Base-by-base conservation (phyloP, 352 stramenopile genomes). In the Pythium plurisporium region DNA sequence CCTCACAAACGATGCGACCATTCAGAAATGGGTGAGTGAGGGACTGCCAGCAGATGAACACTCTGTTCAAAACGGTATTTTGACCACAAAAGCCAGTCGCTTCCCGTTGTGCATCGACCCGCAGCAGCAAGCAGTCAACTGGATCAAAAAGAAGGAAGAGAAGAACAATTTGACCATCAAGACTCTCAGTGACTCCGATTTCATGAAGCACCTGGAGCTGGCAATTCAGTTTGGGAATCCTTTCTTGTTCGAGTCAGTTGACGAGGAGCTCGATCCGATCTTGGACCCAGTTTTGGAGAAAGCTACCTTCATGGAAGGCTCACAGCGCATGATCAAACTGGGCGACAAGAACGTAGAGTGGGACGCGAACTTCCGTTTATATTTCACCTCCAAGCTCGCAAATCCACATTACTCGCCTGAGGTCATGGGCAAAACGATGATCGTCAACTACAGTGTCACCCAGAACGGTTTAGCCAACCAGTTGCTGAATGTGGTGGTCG, bases 381-480 rank as follows among this genome's bases (percentile, higher is more conserved):
- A 97, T 55, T 95, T 98, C 59, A 98, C 93, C 2, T 97, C 89
- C 5, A 98, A 98, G 61, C 74, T 98, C 17, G 88, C 88, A 1
- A 98, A 98, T 42, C 93, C 93, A 26, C 89, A 97, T 62, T 98
- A 98, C 65, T 96, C 86, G 0, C 93, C 93, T 6, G 93, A 98
- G 68, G 87, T 98, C 29, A 98, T 98, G 92, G 88, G 91, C 25
- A 98, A 98, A 55, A 97, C 91, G 0, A 97, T 97, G 89, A 96
- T 98, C 41, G 92, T 98, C 51, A 98, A 98, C 72, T 98, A 98
- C 72, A 94, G 83, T 52, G 94, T 98, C 7, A 98, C 94, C 0
- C 86, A 96, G 48, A 77, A 93, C 30, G 94, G 94, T 0, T 65
- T 98, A 3, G 86, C 89, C 0, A 96, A 97, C 64, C 94, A 98